Percentiles rank a stretch among this genome's conserved stretches.
phyloP scores from a whole-genome alignment of 495 filamentous ascomycete species.

The Aspergillus heteromorphus region DNA sequence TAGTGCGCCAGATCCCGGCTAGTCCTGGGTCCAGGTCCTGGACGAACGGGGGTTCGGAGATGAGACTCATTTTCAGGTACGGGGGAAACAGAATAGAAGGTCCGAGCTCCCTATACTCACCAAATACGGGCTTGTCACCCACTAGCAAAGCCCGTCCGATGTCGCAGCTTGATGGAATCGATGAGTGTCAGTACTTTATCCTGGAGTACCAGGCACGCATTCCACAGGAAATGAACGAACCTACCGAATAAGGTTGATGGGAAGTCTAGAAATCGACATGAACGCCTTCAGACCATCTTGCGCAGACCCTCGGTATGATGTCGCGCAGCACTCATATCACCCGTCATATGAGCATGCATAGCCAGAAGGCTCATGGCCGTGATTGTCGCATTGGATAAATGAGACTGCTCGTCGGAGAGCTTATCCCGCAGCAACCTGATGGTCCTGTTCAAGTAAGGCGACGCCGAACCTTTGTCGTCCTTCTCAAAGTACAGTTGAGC shows the following conservation, averaged over 20 bases:
- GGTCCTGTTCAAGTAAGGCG: constrained; percentile 25
- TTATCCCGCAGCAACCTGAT: constrained; percentile 32
- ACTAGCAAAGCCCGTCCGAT: background rate
- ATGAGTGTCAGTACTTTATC: too few species aligned
- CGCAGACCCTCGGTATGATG: constrained; percentile 31
- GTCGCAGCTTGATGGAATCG: background rate
- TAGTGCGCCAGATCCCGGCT: constrained; percentile 22
- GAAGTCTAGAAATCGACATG: background rate
- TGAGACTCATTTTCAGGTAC: background rate
- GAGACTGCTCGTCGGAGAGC: constrained; percentile 14
- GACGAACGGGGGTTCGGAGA: background rate
- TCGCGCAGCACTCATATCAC: constrained; percentile 18
- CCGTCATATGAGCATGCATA: constrained; percentile 22
- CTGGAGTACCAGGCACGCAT: too few species aligned
- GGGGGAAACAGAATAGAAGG: background rate
- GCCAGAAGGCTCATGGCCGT: constrained; percentile 25
- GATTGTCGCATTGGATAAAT: constrained; percentile 27
- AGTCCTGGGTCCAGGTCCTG: background rate
- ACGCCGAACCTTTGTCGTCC: background rate
- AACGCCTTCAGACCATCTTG: constrained; percentile 23
- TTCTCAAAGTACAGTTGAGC: constrained; percentile 29
- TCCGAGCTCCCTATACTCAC: background rate
- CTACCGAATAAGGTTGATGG: background rate
- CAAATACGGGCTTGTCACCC: background rate
- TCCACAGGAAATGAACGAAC: constrained; percentile 19